Evolutionary conservation across 441 rosid genomes (phyloP).

Genomic region (Manihot esculenta): DNA sequence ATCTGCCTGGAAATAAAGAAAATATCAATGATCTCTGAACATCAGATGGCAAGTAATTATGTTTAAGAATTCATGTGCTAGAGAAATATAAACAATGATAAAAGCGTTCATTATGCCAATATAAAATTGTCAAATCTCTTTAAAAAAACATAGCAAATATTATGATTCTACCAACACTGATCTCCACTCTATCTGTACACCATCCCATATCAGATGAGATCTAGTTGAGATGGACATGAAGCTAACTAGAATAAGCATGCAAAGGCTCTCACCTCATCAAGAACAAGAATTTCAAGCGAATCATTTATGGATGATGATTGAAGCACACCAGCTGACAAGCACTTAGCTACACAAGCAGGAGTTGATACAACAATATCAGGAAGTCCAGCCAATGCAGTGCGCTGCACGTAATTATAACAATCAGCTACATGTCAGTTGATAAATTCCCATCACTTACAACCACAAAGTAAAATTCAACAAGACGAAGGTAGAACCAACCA

Average conservation of each 20-base stretch:
- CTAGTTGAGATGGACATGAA: background rate
- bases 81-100: background rate
- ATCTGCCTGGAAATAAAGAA: constrained; percentile 72
- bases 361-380: constrained; percentile 82
- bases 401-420: constrained; percentile 38
- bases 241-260: background rate
- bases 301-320: constrained; percentile 51
- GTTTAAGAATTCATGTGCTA: background rate
- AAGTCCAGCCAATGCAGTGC: constrained; percentile 65
- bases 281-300: constrained; percentile 79
- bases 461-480: background rate
- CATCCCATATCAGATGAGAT: background rate
- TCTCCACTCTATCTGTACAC: background rate
- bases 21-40: constrained; percentile 22
- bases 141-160: background rate
- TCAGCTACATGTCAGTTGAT: background rate
- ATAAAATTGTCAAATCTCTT: background rate
- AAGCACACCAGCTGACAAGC: constrained; percentile 65
- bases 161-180: background rate
- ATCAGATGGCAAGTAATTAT: background rate
- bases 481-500: constrained; percentile 49
- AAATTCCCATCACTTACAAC: background rate
- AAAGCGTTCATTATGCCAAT: background rate
- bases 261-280: constrained; percentile 71
- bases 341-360: constrained; percentile 86